phyloP scores from a whole-genome alignment of 148 eudicot species.

The Simmondsia chinensis region DNA sequence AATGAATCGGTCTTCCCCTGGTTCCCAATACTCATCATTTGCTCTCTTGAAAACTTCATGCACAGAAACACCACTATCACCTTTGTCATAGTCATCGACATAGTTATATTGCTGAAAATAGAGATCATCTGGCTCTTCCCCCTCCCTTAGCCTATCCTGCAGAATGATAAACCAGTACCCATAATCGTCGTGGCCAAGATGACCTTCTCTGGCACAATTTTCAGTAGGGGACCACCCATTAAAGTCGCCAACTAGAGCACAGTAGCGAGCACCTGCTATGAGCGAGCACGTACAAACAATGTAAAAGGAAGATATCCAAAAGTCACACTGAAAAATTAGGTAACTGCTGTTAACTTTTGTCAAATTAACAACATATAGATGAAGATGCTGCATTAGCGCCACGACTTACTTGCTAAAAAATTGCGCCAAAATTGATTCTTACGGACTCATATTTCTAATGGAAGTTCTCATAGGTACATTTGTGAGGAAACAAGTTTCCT shows the following conservation, averaged over 20 bases:
- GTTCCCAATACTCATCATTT: conserved; percentile 97
- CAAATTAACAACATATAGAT: no score
- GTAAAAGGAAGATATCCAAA: not conserved
- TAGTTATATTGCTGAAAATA: conserved; percentile 93
- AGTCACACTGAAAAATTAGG: no score
- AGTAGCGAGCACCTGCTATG: conserved; percentile 82
- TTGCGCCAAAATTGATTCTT: no score
- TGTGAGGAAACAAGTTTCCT: no score
- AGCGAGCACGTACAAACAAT: not conserved
- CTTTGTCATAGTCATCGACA: conserved; percentile 85
- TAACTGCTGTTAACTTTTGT: no score
- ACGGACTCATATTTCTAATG: no score
- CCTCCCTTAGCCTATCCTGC: conserved; percentile 82
- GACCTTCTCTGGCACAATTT: conserved; percentile 85
- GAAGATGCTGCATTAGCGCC: no score
- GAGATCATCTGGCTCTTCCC: conserved; percentile 75
- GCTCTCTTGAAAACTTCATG: conserved; percentile 74
- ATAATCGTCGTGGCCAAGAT: conserved; percentile 90
- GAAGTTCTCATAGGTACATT: no score
- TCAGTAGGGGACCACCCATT: conserved; percentile 95
- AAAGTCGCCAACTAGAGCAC: conserved; percentile 88
- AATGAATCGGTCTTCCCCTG: conserved; percentile 75
- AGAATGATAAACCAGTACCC: conserved; percentile 94
- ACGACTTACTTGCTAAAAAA: no score
- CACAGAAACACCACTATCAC: conserved; percentile 64